Evolutionary conservation across 2,329 filamentous ascomycete genomes (phyloP).

Genomic region (Stagonosporopsis tanaceti): DNA sequence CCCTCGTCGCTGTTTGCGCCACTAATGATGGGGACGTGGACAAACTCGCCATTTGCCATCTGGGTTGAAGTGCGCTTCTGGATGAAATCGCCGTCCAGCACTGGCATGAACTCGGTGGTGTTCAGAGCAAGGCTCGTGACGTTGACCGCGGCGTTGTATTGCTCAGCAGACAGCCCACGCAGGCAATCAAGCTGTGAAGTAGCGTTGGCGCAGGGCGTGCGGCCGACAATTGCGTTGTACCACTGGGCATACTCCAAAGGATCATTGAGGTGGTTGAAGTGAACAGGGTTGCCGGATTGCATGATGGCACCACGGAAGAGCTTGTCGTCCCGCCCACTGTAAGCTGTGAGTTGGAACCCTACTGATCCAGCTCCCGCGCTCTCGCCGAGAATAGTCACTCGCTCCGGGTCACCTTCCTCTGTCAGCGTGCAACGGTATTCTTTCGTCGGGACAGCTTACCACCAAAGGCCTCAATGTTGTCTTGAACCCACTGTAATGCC

Average conservation of each 20-base stretch:
- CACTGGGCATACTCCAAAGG: constrained; percentile 28
- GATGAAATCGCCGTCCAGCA: constrained; percentile 66
- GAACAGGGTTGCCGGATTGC: constrained; percentile 53
- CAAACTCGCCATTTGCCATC: constrained; percentile 65
- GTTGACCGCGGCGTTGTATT: constrained; percentile 64
- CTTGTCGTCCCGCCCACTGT: constrained; percentile 57
- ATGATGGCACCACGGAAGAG: constrained; percentile 59
- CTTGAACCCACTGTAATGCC: constrained; percentile 56
- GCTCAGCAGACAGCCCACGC: constrained; percentile 65
- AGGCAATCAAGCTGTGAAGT: constrained; percentile 56
- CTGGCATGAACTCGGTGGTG: constrained; percentile 50
- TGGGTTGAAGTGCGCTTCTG: constrained; percentile 61
- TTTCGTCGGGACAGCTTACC: constrained; percentile 44
- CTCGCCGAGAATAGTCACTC: constrained; percentile 58
- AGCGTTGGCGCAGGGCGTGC: constrained; percentile 35
- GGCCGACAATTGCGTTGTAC: constrained; percentile 34
- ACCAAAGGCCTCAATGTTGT: constrained; percentile 55
- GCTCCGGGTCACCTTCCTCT: constrained; percentile 46
- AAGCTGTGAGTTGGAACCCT: constrained; percentile 56
- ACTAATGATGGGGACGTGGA: constrained; percentile 69
- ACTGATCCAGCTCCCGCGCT: constrained; percentile 55
- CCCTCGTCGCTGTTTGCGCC: constrained; percentile 74
- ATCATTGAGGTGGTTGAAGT: constrained; percentile 30
- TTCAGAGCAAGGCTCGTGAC: constrained; percentile 41
- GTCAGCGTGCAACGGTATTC: constrained; percentile 34